Conservation (phyloP, 176 grass and related monocot genomes). For the Thalia dealbata region DNA sequence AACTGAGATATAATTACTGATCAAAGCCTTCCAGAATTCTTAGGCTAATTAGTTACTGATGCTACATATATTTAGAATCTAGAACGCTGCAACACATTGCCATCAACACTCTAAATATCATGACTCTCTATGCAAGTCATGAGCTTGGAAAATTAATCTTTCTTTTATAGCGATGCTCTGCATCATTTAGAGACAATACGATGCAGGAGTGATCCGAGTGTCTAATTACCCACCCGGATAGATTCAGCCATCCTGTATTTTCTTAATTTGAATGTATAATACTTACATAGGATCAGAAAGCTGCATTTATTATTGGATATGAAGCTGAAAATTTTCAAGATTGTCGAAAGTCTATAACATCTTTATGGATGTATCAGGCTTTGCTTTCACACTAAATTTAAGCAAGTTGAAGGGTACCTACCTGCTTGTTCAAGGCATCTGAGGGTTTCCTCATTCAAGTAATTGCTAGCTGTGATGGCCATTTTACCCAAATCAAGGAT, state of each 20-base stretch:
- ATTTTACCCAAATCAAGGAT: constrained; percentile 62
- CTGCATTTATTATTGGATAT: not conserved
- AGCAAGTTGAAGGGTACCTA: constrained; percentile 27
- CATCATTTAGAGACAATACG: not conserved
- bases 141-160: not conserved
- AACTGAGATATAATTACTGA: too few relatives aligned
- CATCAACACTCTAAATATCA: too few relatives aligned
- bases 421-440: constrained; percentile 98
- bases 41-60: too few relatives aligned
- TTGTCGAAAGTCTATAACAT: too few relatives aligned
- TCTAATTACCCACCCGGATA: not conserved
- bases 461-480: constrained; percentile 87
- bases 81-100: too few relatives aligned
- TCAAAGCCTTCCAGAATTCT: too few relatives aligned
- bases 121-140: too few relatives aligned
- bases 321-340: not conserved
- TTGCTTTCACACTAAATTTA: not conserved
- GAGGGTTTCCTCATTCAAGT: constrained; percentile 95
- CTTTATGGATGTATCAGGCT: too few relatives aligned
- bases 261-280: not conserved
- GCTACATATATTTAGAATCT: too few relatives aligned
- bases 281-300: not conserved
- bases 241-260: not conserved
- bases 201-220: not conserved
- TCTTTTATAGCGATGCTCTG: not conserved